Evolutionary conservation across 2,329 filamentous ascomycete species (phyloP).

Genomic region (Dothiorella sarmentorum): DNA sequence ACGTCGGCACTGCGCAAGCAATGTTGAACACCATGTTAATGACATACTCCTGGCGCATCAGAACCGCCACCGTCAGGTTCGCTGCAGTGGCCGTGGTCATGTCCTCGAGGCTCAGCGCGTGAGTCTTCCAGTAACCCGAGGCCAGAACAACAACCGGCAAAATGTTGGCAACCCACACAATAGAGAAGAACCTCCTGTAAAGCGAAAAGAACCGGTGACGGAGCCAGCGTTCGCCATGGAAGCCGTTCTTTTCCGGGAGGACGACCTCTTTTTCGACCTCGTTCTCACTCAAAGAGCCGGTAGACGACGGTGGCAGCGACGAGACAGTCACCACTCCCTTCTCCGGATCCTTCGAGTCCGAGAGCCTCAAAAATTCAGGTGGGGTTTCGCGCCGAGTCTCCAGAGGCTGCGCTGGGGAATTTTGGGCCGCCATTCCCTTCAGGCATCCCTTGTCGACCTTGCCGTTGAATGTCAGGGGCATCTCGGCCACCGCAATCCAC

Average conservation of each 20-base stretch:
- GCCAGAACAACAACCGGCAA: slow-evolving; percentile 25
- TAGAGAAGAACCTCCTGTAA: slow-evolving; percentile 12
- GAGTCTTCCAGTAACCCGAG: not conserved
- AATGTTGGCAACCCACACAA: slow-evolving; percentile 7
- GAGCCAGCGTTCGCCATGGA: slow-evolving; percentile 20
- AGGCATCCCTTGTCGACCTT: slow-evolving; percentile 55
- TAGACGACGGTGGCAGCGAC: slow-evolving; percentile 21
- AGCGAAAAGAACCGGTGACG: slow-evolving; percentile 10
- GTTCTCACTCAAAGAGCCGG: slow-evolving; percentile 22
- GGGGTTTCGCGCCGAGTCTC: not conserved
- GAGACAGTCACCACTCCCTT: slow-evolving; percentile 17
- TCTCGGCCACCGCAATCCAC: slow-evolving; percentile 42
- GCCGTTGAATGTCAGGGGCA: slow-evolving; percentile 55
- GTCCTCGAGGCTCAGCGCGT: not conserved
- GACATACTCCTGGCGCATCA: slow-evolving; percentile 33
- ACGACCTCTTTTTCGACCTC: slow-evolving; percentile 21
- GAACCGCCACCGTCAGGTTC: slow-evolving; percentile 32
- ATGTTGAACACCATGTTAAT: slow-evolving; percentile 32
- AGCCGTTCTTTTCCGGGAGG: slow-evolving; percentile 19
- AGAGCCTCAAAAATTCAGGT: not conserved
- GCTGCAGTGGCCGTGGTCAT: slow-evolving; percentile 31
- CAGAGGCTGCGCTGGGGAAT: not conserved
- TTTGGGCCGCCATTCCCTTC: slow-evolving; percentile 27
- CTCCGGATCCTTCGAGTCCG: not conserved
- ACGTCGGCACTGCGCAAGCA: slow-evolving; percentile 34